Evolutionary conservation across 1,139 yeast genomes (phyloP), one percentile per base, ranked within the genome.

Genomic region (Hyphopichia fennica): DNA sequence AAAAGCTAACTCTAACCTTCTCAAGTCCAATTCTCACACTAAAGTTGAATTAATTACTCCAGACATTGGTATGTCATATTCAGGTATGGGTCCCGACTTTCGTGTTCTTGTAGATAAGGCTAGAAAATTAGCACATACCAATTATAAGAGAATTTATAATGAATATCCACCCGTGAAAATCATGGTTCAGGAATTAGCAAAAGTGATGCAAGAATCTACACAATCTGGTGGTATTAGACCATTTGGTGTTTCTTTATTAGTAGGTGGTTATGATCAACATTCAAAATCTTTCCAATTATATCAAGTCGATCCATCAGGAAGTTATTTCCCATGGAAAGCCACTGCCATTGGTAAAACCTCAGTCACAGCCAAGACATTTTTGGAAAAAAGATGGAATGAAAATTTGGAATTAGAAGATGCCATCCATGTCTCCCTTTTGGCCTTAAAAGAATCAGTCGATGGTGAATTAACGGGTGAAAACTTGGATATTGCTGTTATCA

Each of bases 301-400:
- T 65, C 99, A 95, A 67, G 96, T 95, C 39, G 99, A 95, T 69
- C 99, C 99, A 5, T 87, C 96, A 5, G 99, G 99, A 13, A 84
- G 96, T 42, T 95, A 87, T 65, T 95, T 89, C 78, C 98, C 99
- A n/a, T 95, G 99, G 99, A 93, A 93, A 67, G 99, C 99, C 23
- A 93, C 99, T 3, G 98, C 99, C 23, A 93, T 95, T 56, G 99
- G 99, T 49, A 91, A 90, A 63, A 95, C 96, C 23, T 83, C 96
- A 5, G 82, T 83, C 35, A 87, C 95, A 8, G 99, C 99, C 30
- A 93, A 95, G 72, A 93, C 99, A 1, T 95, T 95, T 58, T 73
- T 95, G 60, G 99, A 95, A 63, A 95, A 95, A 72, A 84, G 99
- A 69, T 95, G 98, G 97, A 91, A 90, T 60, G 95, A 90, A 52